Evolutionary conservation across 257 asterid genomes (phyloP).

Genomic region (Verbascum thapsus): DNA sequence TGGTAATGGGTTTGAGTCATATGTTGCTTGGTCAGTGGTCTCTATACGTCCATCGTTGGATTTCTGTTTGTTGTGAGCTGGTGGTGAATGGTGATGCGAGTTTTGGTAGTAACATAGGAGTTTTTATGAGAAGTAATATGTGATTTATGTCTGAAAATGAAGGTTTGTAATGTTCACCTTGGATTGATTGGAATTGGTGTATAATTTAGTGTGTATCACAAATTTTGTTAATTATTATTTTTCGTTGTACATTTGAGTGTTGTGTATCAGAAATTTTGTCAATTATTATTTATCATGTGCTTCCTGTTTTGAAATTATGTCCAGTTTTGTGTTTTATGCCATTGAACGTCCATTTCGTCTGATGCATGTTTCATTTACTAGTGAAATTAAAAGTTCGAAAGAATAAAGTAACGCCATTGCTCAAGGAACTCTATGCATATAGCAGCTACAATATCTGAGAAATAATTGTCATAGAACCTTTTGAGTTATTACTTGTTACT

Average conservation of each 20-base stretch:
- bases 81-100: conserved; percentile 39
- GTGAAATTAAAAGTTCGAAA: too few species aligned
- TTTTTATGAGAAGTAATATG: conserved; percentile 29
- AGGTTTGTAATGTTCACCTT: background rate
- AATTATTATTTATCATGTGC: too few species aligned
- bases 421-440: too few species aligned
- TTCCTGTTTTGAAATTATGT: too few species aligned
- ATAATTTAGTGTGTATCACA: conserved; percentile 6
- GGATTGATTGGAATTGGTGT: conserved; percentile 27
- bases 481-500: too few species aligned
- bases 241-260: background rate
- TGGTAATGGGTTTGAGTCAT: conserved; percentile 36
- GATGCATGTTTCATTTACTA: too few species aligned
- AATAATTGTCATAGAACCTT: too few species aligned
- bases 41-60: conserved; percentile 32
- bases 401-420: too few species aligned
- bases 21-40: conserved; percentile 38
- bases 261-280: too few species aligned
- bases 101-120: conserved; percentile 32
- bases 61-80: conserved; percentile 51
- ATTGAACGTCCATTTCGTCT: too few species aligned
- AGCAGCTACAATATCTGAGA: too few species aligned
- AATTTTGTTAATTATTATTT: background rate
- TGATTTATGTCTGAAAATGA: conserved; percentile 14
- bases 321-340: too few species aligned